Base-by-base conservation (phyloP, 2,329 filamentous ascomycete genomes). In the Thyridium curvatum region DNA sequence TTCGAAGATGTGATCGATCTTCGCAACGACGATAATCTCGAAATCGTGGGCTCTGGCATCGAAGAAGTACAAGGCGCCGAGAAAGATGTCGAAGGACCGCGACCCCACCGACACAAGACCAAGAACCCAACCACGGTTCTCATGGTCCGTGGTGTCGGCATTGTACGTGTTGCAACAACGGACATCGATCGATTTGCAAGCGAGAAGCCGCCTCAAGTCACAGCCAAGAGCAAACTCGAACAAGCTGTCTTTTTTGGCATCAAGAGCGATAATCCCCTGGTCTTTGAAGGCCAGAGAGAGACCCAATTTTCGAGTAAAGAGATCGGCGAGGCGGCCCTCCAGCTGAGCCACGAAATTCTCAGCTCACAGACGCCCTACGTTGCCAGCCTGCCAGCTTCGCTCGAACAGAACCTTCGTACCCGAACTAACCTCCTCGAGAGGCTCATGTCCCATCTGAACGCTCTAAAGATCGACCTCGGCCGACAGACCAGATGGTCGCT, bases 211-310 rank as follows among this genome's bases (percentile, higher is more conserved):
- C 79, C 77, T 2, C 63, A 69, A 47, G 77, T 94, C 13, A 90
- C 86, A 1, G 85, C 87, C 7, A 93, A 88, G 62, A 86, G 81
- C 62, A 95, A 93, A 61, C 73, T 98, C 31, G 88, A 96, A 55
- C 90, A 98, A 63, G 90, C 90, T 3, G 85, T 97, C 1, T 97
- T 96, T 62, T 97, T 88, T 56, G 90, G 90, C 2, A 79, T 79
- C 35, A 80, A 86, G 55, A 74, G 82, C 45, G 80, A 86, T 52
- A 97, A 89, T 51, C 85, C 91, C n/a, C 65, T 98, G n/a, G 81
- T 89, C 45, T 88, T 98, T 51, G 77, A 83, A 32, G 75, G 81
- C 32, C 77, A 78, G 46, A 70, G 77, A 30, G 79, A 81, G 39
- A 67, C 82, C 34, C 70, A 74, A 4, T 94, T 93, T 47, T 69